Evolutionary conservation across 768 basidiomycete species (phyloP).

Genomic region (Trametes cubensis): DNA sequence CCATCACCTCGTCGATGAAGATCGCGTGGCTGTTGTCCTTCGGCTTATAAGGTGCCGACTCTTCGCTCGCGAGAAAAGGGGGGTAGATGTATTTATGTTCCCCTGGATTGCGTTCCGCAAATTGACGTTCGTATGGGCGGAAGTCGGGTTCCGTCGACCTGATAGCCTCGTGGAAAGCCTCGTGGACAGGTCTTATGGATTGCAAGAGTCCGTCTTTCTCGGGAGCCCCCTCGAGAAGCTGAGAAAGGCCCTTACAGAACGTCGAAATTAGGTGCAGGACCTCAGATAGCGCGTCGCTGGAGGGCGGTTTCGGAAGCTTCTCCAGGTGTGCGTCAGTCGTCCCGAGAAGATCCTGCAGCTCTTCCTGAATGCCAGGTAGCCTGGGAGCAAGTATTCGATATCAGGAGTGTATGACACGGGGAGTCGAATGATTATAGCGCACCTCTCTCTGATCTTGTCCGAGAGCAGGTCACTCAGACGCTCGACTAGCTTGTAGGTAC

Average conservation of each 20-base stretch:
- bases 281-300: constrained; percentile 58
- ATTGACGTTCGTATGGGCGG: constrained; percentile 43
- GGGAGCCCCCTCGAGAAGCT: constrained; percentile 56
- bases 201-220: constrained; percentile 58
- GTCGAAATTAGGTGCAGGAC: constrained; percentile 49
- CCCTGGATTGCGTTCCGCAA: background rate
- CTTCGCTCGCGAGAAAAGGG: constrained; percentile 29
- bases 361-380: constrained; percentile 62
- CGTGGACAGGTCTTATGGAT: constrained; percentile 51
- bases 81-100: constrained; percentile 4
- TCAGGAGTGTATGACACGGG: too few species aligned
- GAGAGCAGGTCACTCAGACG: constrained; percentile 63
- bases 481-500: constrained; percentile 59
- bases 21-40: constrained; percentile 33
- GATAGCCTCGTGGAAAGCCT: constrained; percentile 51
- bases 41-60: constrained; percentile 20
- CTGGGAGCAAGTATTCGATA: too few species aligned
- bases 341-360: constrained; percentile 50
- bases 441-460: constrained; percentile 65
- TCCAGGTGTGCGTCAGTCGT: constrained; percentile 39
- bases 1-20: constrained; percentile 56
- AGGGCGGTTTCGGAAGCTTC: constrained; percentile 53
- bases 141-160: constrained; percentile 60
- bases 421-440: constrained; percentile 13
- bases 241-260: constrained; percentile 50